phyloP scores from a whole-genome alignment of 441 rosid species.

The Dalechampia spathulata region DNA sequence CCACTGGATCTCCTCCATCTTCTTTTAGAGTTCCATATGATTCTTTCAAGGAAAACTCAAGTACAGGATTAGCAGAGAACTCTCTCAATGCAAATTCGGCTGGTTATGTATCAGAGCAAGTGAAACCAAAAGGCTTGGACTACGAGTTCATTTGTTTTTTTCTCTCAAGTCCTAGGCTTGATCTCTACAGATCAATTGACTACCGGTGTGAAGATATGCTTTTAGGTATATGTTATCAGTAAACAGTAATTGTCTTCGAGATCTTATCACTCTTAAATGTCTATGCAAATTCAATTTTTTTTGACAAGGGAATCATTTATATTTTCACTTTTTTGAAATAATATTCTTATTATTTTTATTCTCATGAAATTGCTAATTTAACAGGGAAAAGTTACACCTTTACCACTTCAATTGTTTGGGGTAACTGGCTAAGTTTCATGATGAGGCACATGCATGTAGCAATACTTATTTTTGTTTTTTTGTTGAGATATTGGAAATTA shows the following conservation, averaged over 20 bases:
- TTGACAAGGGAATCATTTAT: not conserved
- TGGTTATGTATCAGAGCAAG: conserved; percentile 27
- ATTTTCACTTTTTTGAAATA: not conserved
- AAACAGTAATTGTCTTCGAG: not conserved
- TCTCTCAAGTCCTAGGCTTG: conserved; percentile 72
- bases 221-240: conserved; percentile 33
- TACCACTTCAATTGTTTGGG: not conserved
- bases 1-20: conserved; percentile 87
- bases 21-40: conserved; percentile 72
- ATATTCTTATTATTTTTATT: not conserved
- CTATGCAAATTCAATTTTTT: not conserved
- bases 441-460: not conserved
- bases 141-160: conserved; percentile 76
- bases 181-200: conserved; percentile 80
- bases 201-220: conserved; percentile 88
- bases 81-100: conserved; percentile 25
- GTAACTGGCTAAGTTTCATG: not conserved
- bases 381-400: not conserved
- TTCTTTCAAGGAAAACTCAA: conserved; percentile 48
- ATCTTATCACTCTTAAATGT: not conserved
- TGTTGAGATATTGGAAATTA: too few relatives aligned
- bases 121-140: conserved; percentile 53
- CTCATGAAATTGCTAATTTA: not conserved
- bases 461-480: too few relatives aligned
- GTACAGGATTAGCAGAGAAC: conserved; percentile 24